Base-by-base conservation (phyloP, 768 basidiomycete genomes). In the Boletus eberwhitei region DNA sequence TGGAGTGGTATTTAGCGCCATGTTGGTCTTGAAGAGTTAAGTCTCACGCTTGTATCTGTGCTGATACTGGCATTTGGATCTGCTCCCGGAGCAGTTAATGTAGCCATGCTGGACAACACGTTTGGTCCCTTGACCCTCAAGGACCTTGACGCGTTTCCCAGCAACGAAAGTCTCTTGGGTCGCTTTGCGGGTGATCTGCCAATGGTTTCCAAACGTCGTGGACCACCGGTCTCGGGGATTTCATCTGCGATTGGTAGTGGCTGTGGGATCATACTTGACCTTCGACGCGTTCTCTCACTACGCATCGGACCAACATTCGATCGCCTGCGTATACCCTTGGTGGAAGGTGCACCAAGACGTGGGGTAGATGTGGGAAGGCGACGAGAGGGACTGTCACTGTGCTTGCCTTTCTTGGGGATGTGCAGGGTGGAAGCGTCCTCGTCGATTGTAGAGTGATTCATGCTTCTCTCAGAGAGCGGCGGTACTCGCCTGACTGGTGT, bases 201-300 rank as follows among this genome's bases (percentile, higher is more conserved):
- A 39, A 71, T 66, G 36, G 77, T 39, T 48, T 80, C 64, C 11
- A 79, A 71, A 24, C 85, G 72, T 57, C 81, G 64, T 61, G 74
- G 60, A 26, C 73, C 74, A 17, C 48, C 49, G 35, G 60, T 67
- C 55, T 75, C 63, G 16, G 51, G 35, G 8, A 65, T 63, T 24
- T 80, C 79, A 34, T 69, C 73, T 24, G 65, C 66, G 40, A 66
- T 72, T n/a, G 79, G 75, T 16, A 82, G 79, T 46, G 83, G 77
- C 58, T 83, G 82, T n/a, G 86, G 86, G 57, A 93, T 88, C 76
- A 90, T 71, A 64, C 91, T 93, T 37, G 90, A 91, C 53, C 90
- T 79, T 54, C 91, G 76, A 55, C 89, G 76, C 14, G 73, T 72
- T 68, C 88, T 89, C 68, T 93, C 91, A 55, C 74, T 78, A 35